These are phyloP conservation scores for Centaurea solstitialis DNA, from an alignment of 129 eudicot species.

Conservation along the genomic window DNA sequence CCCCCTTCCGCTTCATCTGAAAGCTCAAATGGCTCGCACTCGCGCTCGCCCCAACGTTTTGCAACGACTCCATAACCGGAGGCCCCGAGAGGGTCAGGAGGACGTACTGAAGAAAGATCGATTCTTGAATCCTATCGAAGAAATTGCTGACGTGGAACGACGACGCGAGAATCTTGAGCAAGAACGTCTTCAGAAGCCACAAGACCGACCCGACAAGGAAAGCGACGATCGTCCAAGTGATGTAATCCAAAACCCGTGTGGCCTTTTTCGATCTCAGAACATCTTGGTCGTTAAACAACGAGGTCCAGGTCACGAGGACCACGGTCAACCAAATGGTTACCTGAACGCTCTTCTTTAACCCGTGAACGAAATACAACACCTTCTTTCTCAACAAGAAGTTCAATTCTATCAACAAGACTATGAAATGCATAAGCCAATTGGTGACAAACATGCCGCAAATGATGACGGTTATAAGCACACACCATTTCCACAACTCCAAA, in stretches of 20 bases:
- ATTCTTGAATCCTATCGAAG: constrained; percentile 92
- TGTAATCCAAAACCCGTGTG: constrained; percentile 42
- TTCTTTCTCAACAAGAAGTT: constrained; percentile 77
- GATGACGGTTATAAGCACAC: constrained; percentile 61
- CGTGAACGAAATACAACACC: constrained; percentile 80
- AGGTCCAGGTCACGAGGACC: constrained; percentile 78
- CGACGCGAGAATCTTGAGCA: constrained; percentile 75
- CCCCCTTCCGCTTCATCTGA: constrained; percentile 38
- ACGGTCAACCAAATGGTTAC: constrained; percentile 74
- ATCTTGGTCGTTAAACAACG: constrained; percentile 42
- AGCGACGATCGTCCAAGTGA: constrained; percentile 69
- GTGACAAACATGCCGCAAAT: constrained; percentile 75
- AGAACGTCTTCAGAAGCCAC: constrained; percentile 79
- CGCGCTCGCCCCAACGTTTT: constrained; percentile 40
- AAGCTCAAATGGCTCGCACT: constrained; percentile 61
- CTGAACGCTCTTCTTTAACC: constrained; percentile 72
- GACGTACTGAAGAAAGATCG: constrained; percentile 78
- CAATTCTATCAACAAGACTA: constrained; percentile 74
- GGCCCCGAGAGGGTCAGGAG: constrained; percentile 76
- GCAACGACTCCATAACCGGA: constrained; percentile 55
- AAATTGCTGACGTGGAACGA: constrained; percentile 86
- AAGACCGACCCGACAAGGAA: constrained; percentile 63
- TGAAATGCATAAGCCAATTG: constrained; percentile 63
- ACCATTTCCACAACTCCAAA: constrained; percentile 79
- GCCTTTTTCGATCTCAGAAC: constrained; percentile 37